phyloP scores from a whole-genome alignment of 805 yeast genomes.

The Metschnikowia kofuensis region DNA sequence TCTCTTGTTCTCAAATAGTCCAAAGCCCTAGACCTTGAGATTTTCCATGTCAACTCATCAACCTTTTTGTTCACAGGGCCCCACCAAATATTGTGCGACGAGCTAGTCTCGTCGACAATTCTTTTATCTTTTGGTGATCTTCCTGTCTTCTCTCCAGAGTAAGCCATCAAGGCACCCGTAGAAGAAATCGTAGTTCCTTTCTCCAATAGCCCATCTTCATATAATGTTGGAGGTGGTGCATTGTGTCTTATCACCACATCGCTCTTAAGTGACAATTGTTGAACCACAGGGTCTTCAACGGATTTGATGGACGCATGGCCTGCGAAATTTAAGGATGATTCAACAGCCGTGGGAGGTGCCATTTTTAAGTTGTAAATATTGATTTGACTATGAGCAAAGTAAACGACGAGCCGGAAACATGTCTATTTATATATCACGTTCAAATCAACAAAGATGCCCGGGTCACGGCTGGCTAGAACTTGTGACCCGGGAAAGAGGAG shows the following conservation, averaged over 20 bases:
- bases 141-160: slow-evolving; percentile 94
- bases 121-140: slow-evolving; percentile 98
- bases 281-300: slow-evolving; percentile 40
- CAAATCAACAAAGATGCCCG: slow-evolving; percentile 9
- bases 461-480: slow-evolving; percentile 3
- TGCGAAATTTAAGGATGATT: slow-evolving; percentile 41
- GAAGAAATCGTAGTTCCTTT: slow-evolving; percentile 88
- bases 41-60: slow-evolving; percentile 90
- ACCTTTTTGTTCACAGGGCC: slow-evolving; percentile 98
- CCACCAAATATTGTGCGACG: slow-evolving; percentile 92
- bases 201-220: slow-evolving; percentile 92
- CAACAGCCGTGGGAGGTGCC: slow-evolving; percentile 46
- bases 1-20: slow-evolving; percentile 96
- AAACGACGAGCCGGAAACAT: background rate
- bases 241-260: slow-evolving; percentile 80
- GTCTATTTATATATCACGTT: slow-evolving; percentile 10
- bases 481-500: slow-evolving; percentile 13
- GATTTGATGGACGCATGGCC: slow-evolving; percentile 38
- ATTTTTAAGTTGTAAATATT: slow-evolving; percentile 16
- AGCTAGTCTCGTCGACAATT: slow-evolving; percentile 90
- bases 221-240: slow-evolving; percentile 87
- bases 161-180: slow-evolving; percentile 93
- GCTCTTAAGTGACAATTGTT: slow-evolving; percentile 46
- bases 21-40: slow-evolving; percentile 93
- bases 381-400: background rate